Percentiles rank a stretch among this genome's conserved stretches.
These are phyloP conservation scores for Lepidium didymum DNA, from an alignment of 345 rosid genomes.

Conservation along the genomic window DNA sequence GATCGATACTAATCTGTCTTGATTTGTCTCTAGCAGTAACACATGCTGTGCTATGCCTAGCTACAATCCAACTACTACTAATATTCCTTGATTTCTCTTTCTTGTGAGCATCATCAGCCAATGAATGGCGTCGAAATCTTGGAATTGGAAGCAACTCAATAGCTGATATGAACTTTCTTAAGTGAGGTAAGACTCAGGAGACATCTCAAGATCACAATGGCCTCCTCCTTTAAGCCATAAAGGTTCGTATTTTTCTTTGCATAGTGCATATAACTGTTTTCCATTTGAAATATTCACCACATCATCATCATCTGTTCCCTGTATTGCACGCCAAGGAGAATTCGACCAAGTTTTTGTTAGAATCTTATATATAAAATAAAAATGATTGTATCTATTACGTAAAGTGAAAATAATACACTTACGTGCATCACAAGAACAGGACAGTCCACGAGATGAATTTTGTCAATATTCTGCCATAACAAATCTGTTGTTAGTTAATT, in stretches of 20 bases:
- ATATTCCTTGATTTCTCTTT: constrained; percentile 31
- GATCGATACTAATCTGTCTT: constrained; percentile 43
- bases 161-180: constrained; percentile 66
- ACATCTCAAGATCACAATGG: constrained; percentile 77
- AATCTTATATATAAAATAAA: not conserved
- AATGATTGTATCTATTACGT: not conserved
- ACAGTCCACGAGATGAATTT: constrained; percentile 61
- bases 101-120: constrained; percentile 13
- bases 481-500: not conserved
- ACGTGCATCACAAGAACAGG: constrained; percentile 94
- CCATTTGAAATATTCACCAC: constrained; percentile 84
- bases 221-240: constrained; percentile 77
- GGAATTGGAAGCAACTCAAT: constrained; percentile 50
- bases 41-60: constrained; percentile 51
- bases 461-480: constrained; percentile 62
- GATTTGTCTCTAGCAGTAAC: constrained; percentile 42
- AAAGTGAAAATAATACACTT: constrained; percentile 18
- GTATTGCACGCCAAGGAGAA: not conserved
- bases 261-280: constrained; percentile 71
- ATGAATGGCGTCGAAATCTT: constrained; percentile 12
- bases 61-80: constrained; percentile 41
- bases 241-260: constrained; percentile 88
- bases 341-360: not conserved
- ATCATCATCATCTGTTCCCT: constrained; percentile 88
- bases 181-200: constrained; percentile 71